Evolutionary conservation across 495 filamentous ascomycete species (phyloP).

Genomic region (Aspergillus carlsbadensis): DNA sequence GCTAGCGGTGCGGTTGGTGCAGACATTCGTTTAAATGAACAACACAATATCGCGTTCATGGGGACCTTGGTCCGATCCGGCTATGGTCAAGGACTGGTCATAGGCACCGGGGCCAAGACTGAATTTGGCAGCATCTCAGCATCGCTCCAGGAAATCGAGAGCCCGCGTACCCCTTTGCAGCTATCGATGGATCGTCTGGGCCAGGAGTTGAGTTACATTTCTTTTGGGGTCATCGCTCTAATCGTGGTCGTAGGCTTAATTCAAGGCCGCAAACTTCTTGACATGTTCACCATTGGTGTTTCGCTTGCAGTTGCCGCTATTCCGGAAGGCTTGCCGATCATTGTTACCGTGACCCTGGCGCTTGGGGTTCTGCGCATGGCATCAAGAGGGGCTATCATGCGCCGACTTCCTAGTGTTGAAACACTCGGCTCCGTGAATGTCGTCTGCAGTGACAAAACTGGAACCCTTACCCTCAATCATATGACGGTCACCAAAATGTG

Average conservation of each 20-base stretch:
- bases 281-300: conserved; percentile 97
- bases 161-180: conserved; percentile 89
- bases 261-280: conserved; percentile 83
- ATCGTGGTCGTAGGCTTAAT: conserved; percentile 87
- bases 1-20: conserved; percentile 62
- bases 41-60: conserved; percentile 94
- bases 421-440: conserved; percentile 98
- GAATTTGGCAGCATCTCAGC: conserved; percentile 97
- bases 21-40: conserved; percentile 63
- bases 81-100: conserved; percentile 94
- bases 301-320: conserved; percentile 96
- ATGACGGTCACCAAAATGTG: conserved; percentile 98
- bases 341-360: conserved; percentile 94
- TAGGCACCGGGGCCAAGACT: conserved; percentile 86
- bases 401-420: conserved; percentile 92
- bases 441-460: conserved; percentile 97
- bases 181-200: conserved; percentile 96
- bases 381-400: conserved; percentile 87
- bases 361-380: conserved; percentile 96
- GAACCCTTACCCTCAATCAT: conserved; percentile 93
- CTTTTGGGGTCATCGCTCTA: conserved; percentile 88
- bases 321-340: conserved; percentile 94
- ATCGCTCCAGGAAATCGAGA: conserved; percentile 90
- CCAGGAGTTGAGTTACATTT: conserved; percentile 90
- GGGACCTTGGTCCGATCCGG: conserved; percentile 94